phyloP scores from a whole-genome alignment of 1,139 yeast species.

The Sugiyamaella novakii region DNA sequence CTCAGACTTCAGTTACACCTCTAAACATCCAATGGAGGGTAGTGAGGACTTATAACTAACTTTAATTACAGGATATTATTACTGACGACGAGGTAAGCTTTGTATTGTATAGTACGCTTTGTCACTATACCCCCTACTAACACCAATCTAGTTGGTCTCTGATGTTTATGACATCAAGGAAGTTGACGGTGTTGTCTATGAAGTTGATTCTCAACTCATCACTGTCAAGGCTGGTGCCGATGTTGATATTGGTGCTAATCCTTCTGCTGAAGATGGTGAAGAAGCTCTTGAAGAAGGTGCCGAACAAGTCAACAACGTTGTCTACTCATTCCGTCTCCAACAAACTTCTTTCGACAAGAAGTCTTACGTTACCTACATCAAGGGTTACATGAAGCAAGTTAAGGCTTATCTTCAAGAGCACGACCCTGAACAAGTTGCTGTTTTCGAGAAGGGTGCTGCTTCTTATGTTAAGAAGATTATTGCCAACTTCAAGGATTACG shows the following conservation, averaged over 20 bases:
- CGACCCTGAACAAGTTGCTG: conserved; percentile 81
- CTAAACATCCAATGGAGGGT: too few species aligned
- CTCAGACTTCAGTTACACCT: too few species aligned
- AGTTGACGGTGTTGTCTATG: conserved; percentile 91
- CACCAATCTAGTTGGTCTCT: conserved; percentile 53
- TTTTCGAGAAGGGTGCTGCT: conserved; percentile 95
- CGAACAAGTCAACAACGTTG: conserved; percentile 95
- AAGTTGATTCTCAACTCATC: conserved; percentile 95
- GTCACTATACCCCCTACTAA: conserved; percentile 14
- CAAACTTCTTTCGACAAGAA: conserved; percentile 96
- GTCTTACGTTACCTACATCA: conserved; percentile 91
- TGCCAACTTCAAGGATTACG: conserved; percentile 97
- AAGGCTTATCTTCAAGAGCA: conserved; percentile 86
- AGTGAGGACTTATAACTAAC: conserved; percentile 12
- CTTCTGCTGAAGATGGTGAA: conserved; percentile 94
- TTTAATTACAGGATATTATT: conserved; percentile 65
- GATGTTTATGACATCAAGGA: conserved; percentile 90
- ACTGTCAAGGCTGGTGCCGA: conserved; percentile 80
- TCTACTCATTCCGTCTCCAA: conserved; percentile 97
- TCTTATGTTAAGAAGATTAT: conserved; percentile 94
- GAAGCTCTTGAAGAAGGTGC: conserved; percentile 79
- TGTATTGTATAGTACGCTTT: too few species aligned
- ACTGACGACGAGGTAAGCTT: conserved; percentile 82
- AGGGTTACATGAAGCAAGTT: conserved; percentile 97
- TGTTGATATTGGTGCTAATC: conserved; percentile 98